phyloP scores from a whole-genome alignment of 805 yeast species.

The Wickerhamiella brachini region DNA sequence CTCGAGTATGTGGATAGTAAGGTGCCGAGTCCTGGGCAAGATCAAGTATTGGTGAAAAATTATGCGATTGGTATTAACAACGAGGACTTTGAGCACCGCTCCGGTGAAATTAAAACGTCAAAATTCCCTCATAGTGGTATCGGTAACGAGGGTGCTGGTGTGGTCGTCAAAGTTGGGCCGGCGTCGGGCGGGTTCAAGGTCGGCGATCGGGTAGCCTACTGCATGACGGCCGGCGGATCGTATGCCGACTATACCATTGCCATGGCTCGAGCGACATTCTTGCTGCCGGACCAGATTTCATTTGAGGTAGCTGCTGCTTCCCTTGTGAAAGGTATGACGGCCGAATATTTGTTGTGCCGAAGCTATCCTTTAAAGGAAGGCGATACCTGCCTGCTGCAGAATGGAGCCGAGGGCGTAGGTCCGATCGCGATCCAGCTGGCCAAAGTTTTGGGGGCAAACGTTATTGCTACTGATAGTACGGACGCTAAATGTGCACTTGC shows the following conservation, averaged over 20 bases:
- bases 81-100: slow-evolving; percentile 72
- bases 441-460: slow-evolving; percentile 52
- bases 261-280: slow-evolving; percentile 6
- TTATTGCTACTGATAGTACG: slow-evolving; percentile 74
- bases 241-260: neutral
- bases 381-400: slow-evolving; percentile 66
- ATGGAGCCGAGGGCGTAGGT: slow-evolving; percentile 96
- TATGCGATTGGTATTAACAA: slow-evolving; percentile 67
- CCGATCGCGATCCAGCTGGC: slow-evolving; percentile 55
- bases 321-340: slow-evolving; percentile 31
- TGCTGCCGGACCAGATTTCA: neutral
- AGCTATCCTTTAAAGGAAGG: slow-evolving; percentile 53
- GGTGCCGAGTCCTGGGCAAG: slow-evolving; percentile 26
- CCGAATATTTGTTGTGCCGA: slow-evolving; percentile 52
- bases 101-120: slow-evolving; percentile 52
- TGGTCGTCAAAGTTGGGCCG: neutral
- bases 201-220: neutral
- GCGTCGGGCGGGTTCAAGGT: neutral
- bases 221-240: neutral
- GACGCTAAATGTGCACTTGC: slow-evolving; percentile 57
- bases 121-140: slow-evolving; percentile 30
- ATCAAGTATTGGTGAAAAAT: slow-evolving; percentile 59
- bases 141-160: neutral
- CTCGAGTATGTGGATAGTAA: slow-evolving; percentile 28
- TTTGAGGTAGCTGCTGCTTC: neutral